phyloP scores from a whole-genome alignment of 2,329 filamentous ascomycete genomes.

The Colletotrichum musicola region DNA sequence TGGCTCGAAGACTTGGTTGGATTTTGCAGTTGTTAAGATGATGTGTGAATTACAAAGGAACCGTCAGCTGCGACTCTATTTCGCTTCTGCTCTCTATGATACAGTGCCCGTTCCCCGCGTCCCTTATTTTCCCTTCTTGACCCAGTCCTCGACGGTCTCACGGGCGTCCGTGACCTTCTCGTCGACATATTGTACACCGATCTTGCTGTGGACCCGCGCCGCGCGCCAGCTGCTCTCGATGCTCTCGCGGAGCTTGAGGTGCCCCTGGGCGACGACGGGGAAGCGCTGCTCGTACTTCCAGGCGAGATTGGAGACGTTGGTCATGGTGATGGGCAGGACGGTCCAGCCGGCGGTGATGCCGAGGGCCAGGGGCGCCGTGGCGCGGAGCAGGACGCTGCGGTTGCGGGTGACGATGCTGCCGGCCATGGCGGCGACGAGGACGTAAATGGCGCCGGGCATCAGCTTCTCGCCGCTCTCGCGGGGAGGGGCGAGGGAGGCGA shows the following conservation, averaged over 20 bases:
- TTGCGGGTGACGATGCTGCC: constrained; percentile 92
- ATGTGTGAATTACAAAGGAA: constrained; percentile 40
- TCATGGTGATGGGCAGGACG: constrained; percentile 89
- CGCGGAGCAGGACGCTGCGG: constrained; percentile 85
- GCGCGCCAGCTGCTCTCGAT: constrained; percentile 78
- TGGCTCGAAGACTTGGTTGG: neutral
- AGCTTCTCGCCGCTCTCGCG: constrained; percentile 89
- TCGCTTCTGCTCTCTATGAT: constrained; percentile 39
- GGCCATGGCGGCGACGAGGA: constrained; percentile 94
- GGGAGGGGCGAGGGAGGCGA: constrained; percentile 89
- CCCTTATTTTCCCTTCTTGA: constrained; percentile 85
- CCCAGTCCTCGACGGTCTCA: constrained; percentile 87
- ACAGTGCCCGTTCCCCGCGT: constrained; percentile 26
- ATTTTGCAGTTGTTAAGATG: constrained; percentile 14
- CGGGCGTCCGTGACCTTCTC: constrained; percentile 83
- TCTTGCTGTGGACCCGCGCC: constrained; percentile 79
- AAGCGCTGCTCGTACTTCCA: constrained; percentile 96
- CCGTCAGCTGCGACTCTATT: constrained; percentile 37
- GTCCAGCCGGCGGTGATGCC: constrained; percentile 87
- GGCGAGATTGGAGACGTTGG: constrained; percentile 85
- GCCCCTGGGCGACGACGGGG: constrained; percentile 84
- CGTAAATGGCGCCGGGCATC: constrained; percentile 91
- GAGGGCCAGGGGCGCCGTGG: constrained; percentile 80
- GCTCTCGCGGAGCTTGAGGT: constrained; percentile 77
- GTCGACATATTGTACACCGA: constrained; percentile 80